Evolutionary conservation across 179 eudicot genomes (phyloP).

Genomic region (Vitellaria paradoxa): DNA sequence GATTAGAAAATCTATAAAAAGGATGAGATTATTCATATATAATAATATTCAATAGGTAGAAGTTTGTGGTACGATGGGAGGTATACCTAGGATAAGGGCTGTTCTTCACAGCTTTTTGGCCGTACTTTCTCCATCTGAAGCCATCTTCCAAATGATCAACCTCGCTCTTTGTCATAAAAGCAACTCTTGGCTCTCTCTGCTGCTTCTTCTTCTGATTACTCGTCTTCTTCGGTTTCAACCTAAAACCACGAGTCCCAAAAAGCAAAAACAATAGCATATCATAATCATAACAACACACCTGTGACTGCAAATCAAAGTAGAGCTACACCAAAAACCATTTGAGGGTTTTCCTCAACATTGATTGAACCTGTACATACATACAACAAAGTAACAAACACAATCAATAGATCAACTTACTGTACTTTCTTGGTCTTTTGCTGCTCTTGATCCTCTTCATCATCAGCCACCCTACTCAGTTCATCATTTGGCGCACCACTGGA

Average conservation of each 20-base stretch:
- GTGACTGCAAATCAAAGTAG: too few relatives aligned
- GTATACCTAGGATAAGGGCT: constrained; percentile 48
- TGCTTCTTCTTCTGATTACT: constrained; percentile 23
- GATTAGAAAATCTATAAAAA: too few relatives aligned
- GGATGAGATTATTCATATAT: too few relatives aligned
- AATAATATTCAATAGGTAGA: too few relatives aligned
- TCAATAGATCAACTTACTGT: constrained; percentile 27
- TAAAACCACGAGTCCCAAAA: not conserved
- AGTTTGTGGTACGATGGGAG: not conserved
- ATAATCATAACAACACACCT: too few relatives aligned
- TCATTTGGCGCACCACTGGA: constrained; percentile 33
- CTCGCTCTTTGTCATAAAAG: constrained; percentile 67
- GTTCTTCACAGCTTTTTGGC: constrained; percentile 42
- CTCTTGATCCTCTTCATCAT: constrained; percentile 14
- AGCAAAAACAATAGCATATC: not conserved
- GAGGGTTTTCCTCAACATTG: not conserved
- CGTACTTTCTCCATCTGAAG: constrained; percentile 67
- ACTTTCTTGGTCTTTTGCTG: constrained; percentile 23
- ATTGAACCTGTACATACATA: too few relatives aligned
- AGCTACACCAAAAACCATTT: too few relatives aligned
- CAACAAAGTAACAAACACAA: not conserved
- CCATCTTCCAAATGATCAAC: constrained; percentile 21
- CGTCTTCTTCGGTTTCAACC: constrained; percentile 42
- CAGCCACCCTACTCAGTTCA: not conserved
- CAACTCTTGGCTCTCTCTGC: constrained; percentile 41